Conservation (phyloP, 768 basidiomycete species). For the Pleurotus pulmonarius region DNA sequence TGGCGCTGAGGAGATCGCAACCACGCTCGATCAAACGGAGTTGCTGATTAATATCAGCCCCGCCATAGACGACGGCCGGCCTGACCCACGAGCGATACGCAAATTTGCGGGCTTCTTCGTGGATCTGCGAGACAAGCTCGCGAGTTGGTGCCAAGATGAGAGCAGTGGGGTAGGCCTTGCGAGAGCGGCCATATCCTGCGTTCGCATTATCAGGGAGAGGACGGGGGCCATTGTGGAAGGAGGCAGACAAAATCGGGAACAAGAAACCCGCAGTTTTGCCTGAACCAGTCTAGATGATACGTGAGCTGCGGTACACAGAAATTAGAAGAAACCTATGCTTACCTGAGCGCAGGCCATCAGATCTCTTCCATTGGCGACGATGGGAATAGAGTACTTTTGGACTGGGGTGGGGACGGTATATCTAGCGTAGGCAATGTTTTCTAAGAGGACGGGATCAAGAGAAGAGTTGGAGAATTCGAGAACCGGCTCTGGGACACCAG, state of each 20-base stretch:
- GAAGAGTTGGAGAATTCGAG: conserved; percentile 83
- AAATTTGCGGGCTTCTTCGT: conserved; percentile 98
- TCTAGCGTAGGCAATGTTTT: conserved; percentile 91
- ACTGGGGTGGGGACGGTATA: conserved; percentile 97
- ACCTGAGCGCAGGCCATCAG: conserved; percentile 96
- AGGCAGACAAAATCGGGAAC: conserved; percentile 96
- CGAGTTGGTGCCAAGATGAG: conserved; percentile 97
- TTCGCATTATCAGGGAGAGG: conserved; percentile 55
- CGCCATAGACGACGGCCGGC: conserved; percentile 98
- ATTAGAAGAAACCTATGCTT: conserved; percentile 20
- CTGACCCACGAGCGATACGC: conserved; percentile 99
- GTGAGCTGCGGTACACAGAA: conserved; percentile 14
- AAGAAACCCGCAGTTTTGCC: conserved; percentile 99
- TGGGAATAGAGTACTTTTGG: conserved; percentile 99
- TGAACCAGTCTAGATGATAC: conserved; percentile 85
- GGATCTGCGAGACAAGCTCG: conserved; percentile 98
- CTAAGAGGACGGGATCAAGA: conserved; percentile 88
- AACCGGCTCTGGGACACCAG: conserved; percentile 95
- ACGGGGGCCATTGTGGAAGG: conserved; percentile 80
- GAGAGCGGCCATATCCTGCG: conserved; percentile 55
- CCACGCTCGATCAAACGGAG: conserved; percentile 93
- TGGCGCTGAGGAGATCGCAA: conserved; percentile 95
- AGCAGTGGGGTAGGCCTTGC: conserved; percentile 96
- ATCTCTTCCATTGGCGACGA: conserved; percentile 85
- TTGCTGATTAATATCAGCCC: conserved; percentile 96